phyloP scores from a whole-genome alignment of 2,329 filamentous ascomycete species.

The Curvularia lunata region DNA sequence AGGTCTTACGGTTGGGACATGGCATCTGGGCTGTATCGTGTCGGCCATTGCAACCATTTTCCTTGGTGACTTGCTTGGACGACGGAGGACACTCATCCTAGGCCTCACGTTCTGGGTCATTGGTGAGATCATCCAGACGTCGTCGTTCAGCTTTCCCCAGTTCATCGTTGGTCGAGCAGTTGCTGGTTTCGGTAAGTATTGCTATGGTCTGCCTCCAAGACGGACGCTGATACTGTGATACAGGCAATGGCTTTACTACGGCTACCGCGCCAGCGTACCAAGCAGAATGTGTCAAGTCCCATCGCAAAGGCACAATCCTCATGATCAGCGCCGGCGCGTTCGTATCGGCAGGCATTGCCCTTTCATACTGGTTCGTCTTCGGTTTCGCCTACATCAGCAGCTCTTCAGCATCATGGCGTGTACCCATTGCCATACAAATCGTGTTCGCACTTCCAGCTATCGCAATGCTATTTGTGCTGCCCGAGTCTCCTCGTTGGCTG shows the following conservation, averaged over 20 bases:
- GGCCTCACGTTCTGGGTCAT: constrained; percentile 58
- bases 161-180: constrained; percentile 60
- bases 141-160: constrained; percentile 54
- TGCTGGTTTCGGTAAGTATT: constrained; percentile 56
- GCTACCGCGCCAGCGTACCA: constrained; percentile 61
- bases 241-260: constrained; percentile 61
- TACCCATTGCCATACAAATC: constrained; percentile 65
- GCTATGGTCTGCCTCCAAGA: not conserved
- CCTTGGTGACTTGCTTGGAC: constrained; percentile 57
- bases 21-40: constrained; percentile 62
- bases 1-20: constrained; percentile 41
- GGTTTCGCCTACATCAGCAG: constrained; percentile 55
- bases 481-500: constrained; percentile 66
- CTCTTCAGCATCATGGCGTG: constrained; percentile 55
- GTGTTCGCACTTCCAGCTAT: constrained; percentile 62
- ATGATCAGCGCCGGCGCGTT: constrained; percentile 59
- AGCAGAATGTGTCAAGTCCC: constrained; percentile 55
- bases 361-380: constrained; percentile 62
- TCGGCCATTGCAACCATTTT: constrained; percentile 60
- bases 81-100: constrained; percentile 57
- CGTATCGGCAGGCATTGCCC: constrained; percentile 56
- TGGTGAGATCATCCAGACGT: constrained; percentile 58
- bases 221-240: not conserved
- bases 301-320: constrained; percentile 55
- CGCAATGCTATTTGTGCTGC: constrained; percentile 58